These are phyloP conservation scores for Trypanosomatidae sp. DNA, from an alignment of 208 protist species.

Conservation along the genomic window DNA sequence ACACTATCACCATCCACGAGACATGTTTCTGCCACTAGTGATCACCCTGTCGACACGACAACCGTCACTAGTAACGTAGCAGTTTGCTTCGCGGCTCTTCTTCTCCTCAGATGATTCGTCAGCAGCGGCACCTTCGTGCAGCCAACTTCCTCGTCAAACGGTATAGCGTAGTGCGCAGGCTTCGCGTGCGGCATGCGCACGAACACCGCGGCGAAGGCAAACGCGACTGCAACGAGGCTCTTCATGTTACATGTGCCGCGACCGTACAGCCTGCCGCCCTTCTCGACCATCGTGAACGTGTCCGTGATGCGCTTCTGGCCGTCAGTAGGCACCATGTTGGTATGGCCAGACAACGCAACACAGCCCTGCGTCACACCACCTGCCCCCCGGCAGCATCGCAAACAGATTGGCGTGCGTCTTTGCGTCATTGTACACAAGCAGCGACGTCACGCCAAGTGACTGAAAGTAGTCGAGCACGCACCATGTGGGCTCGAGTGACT, in stretches of 20 bases:
- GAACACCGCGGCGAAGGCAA: conserved; percentile 19
- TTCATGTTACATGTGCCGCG: conserved; percentile 51
- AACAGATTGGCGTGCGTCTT: conserved; percentile 39
- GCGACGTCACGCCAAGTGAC: conserved; percentile 15
- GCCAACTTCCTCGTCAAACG: conserved; percentile 30
- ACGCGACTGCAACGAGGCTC: conserved; percentile 30
- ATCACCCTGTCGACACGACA: conserved; percentile 7
- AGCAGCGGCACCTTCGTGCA: conserved; percentile 18
- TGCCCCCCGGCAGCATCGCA: conserved; percentile 26
- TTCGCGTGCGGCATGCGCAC: conserved; percentile 28
- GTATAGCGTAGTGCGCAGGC: conserved; percentile 35
- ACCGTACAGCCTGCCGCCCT: conserved; percentile 34
- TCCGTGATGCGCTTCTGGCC: conserved; percentile 53
- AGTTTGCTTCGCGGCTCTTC: conserved; percentile 15
- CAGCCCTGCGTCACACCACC: conserved; percentile 28
- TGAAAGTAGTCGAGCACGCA: conserved; percentile 18
- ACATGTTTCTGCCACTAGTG: conserved; percentile 17
- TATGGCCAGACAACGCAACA: conserved; percentile 41
- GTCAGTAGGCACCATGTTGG: conserved; percentile 54
- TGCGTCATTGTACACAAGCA: conserved; percentile 16
- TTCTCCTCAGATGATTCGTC: conserved; percentile 15
- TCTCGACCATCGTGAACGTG: conserved; percentile 33
- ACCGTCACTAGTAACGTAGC: conserved; percentile 19
- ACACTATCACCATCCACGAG: conserved; percentile 14
- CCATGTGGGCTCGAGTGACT: conserved; percentile 33